Conservation (phyloP, 2,329 filamentous ascomycete species). For the Phyllosticta citribraziliensis region DNA sequence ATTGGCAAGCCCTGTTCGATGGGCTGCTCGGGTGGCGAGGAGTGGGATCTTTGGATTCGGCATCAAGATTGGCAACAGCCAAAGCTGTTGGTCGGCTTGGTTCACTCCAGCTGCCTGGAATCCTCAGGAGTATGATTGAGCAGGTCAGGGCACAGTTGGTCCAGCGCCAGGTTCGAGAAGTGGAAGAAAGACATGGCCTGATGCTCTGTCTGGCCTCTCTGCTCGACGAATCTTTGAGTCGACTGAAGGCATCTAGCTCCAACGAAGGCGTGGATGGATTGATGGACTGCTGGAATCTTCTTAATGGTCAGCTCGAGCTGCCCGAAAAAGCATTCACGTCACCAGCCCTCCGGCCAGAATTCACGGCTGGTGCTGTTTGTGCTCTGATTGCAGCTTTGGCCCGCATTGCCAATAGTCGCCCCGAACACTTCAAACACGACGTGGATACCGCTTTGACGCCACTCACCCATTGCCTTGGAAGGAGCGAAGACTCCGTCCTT, state of each 20-base stretch:
- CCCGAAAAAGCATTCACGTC: conserved; percentile 31
- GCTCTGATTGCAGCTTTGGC: conserved; percentile 37
- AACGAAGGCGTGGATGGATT: conserved; percentile 11
- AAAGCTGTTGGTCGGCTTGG: conserved; percentile 54
- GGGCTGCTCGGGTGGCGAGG: conserved; percentile 78
- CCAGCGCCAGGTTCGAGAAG: conserved; percentile 45
- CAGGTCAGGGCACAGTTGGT: conserved; percentile 36
- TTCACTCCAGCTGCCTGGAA: conserved; percentile 28
- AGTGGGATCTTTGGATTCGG: conserved; percentile 66
- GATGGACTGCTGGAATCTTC: conserved; percentile 18
- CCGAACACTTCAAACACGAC: neutral
- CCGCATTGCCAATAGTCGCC: conserved; percentile 28
- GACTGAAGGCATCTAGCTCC: neutral
- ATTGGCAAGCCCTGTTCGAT: conserved; percentile 60
- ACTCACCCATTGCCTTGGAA: conserved; percentile 24
- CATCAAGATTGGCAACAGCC: conserved; percentile 63
- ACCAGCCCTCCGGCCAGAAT: conserved; percentile 48
- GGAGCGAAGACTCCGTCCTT: conserved; percentile 26
- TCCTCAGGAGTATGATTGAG: conserved; percentile 29
- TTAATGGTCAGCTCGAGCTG: conserved; percentile 24
- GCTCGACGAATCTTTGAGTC: conserved; percentile 14
- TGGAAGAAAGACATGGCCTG: conserved; percentile 61
- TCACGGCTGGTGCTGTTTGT: conserved; percentile 53
- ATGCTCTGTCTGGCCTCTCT: conserved; percentile 52
- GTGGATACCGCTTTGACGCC: conserved; percentile 9